phyloP scores from a whole-genome alignment of 306 rosid genomes.

The Trifolium pratense region DNA sequence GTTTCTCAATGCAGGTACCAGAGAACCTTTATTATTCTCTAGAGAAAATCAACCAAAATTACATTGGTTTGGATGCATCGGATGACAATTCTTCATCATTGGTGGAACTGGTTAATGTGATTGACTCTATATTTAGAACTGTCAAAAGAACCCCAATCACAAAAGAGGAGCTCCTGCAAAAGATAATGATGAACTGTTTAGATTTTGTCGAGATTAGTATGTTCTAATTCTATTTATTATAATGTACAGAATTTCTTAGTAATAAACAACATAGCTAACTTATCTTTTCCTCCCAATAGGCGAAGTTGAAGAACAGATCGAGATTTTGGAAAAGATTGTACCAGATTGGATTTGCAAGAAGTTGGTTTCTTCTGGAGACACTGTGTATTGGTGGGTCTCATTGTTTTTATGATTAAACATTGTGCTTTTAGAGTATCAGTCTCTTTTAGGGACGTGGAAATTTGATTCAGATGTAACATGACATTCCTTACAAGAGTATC shows the following conservation, averaged over 20 bases:
- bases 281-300: conserved; percentile 47
- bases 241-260: conserved; percentile 10
- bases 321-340: conserved; percentile 55
- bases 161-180: conserved; percentile 74
- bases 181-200: conserved; percentile 50
- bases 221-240: not conserved
- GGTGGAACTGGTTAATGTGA: conserved; percentile 59
- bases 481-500: too few relatives aligned
- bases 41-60: conserved; percentile 41
- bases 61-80: conserved; percentile 28
- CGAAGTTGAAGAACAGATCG: conserved; percentile 66
- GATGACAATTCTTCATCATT: conserved; percentile 39
- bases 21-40: conserved; percentile 34
- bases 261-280: conserved; percentile 33
- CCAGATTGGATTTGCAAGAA: conserved; percentile 70
- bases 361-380: conserved; percentile 53
- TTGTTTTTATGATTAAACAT: conserved; percentile 21
- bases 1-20: conserved; percentile 46
- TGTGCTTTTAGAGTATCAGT: not conserved
- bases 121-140: conserved; percentile 57
- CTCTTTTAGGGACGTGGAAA: not conserved
- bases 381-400: conserved; percentile 51
- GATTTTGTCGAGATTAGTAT: too few relatives aligned
- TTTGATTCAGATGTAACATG: not conserved
- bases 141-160: conserved; percentile 60